Percentiles rank a stretch among this genome's conserved stretches.
Conservation (phyloP, 129 eudicot genomes). For the Flaveria robusta region DNA sequence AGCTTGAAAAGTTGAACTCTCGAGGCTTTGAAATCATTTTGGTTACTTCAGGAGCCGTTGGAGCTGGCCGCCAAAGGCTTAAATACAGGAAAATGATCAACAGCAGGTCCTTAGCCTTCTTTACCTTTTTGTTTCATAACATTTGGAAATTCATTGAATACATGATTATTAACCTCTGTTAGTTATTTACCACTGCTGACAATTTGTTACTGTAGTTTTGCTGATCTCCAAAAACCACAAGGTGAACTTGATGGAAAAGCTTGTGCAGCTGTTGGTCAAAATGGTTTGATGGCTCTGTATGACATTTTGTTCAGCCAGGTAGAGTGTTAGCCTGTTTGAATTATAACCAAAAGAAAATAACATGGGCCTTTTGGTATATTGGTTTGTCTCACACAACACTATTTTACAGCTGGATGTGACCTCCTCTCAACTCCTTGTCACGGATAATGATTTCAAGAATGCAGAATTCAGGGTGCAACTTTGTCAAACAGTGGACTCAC, state of each 20-base stretch:
- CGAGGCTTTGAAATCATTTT: constrained; percentile 71
- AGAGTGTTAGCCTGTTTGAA: constrained; percentile 5
- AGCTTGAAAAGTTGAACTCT: constrained; percentile 72
- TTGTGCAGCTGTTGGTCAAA: constrained; percentile 98
- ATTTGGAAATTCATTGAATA: not conserved
- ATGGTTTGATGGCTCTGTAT: constrained; percentile 91
- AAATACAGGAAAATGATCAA: constrained; percentile 67
- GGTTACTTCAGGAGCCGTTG: constrained; percentile 92
- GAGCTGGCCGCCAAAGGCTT: constrained; percentile 85
- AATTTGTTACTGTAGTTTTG: constrained; percentile 53
- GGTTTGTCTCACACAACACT: constrained; percentile 21
- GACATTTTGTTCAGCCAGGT: constrained; percentile 92
- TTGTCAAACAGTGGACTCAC: constrained; percentile 64
- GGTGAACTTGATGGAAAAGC: constrained; percentile 94
- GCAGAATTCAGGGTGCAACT: constrained; percentile 75
- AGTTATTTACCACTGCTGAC: not conserved
- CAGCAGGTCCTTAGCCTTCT: constrained; percentile 58
- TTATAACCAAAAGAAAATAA: not conserved
- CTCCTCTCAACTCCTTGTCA: constrained; percentile 86
- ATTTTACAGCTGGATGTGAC: constrained; percentile 81
- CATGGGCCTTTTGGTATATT: not conserved
- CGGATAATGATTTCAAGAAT: constrained; percentile 82
- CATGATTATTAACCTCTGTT: not conserved
- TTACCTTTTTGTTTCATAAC: constrained; percentile 1
- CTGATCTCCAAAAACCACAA: constrained; percentile 96